These are phyloP conservation scores for Paramecium primaurelia DNA, from an alignment of 73 alveolate genomes.

Conservation along the genomic window DNA sequence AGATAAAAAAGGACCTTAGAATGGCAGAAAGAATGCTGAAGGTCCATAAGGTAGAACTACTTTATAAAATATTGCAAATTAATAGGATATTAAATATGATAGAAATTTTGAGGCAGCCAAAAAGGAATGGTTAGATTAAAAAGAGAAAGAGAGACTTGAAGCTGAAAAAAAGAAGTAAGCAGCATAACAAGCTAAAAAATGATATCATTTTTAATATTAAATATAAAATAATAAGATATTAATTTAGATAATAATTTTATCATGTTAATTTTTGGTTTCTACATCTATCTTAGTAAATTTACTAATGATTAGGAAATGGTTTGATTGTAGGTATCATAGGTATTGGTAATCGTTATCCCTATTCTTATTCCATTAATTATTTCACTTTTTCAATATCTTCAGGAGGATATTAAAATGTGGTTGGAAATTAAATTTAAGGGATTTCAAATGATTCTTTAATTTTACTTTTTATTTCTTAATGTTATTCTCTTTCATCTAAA, in stretches of 20 bases:
- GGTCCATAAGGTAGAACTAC: conserved; percentile 88
- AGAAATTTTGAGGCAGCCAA: conserved; percentile 55
- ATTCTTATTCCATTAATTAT: conserved; percentile 25
- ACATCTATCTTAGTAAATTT: not conserved
- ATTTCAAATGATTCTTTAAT: conserved; percentile 18
- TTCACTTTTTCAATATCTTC: conserved; percentile 19
- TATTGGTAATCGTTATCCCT: conserved; percentile 12
- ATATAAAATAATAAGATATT: not conserved
- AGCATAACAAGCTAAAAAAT: conserved; percentile 43
- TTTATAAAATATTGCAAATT: conserved; percentile 39
- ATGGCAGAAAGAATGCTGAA: conserved; percentile 70
- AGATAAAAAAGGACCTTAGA: conserved; percentile 84
- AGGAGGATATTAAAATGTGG: not conserved
- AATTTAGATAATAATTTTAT: not conserved
- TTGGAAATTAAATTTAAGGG: not conserved
- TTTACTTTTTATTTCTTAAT: not conserved
- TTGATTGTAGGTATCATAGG: conserved; percentile 39
- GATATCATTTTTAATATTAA: not conserved
- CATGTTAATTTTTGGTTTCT: not conserved
- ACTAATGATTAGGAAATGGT: conserved; percentile 22
- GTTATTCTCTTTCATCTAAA: conserved; percentile 28
- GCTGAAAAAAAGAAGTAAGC: conserved; percentile 61
- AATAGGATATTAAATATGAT: conserved; percentile 19
- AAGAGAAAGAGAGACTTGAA: conserved; percentile 59
- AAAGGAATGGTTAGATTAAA: conserved; percentile 54